phyloP scores from a whole-genome alignment of 169 alveolate species.

The Babesia ovata region DNA sequence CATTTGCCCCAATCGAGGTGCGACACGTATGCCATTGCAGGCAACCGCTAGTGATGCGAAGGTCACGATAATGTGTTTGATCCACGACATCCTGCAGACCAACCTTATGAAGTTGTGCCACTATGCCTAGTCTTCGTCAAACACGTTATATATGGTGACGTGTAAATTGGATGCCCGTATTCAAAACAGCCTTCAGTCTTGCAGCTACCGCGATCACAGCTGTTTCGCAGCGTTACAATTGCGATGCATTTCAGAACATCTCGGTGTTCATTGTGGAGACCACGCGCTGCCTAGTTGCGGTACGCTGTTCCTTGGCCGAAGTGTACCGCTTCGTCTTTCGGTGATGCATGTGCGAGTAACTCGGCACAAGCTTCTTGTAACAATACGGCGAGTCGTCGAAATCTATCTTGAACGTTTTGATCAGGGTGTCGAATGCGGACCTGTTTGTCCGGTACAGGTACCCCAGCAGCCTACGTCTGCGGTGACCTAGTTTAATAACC shows the following conservation, averaged over 20 bases:
- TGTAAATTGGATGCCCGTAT: background rate
- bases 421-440: slow-evolving; percentile 37
- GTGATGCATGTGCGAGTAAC: slow-evolving; percentile 34
- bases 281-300: slow-evolving; percentile 16
- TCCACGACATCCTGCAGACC: background rate
- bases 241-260: background rate
- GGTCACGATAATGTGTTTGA: background rate
- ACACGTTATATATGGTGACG: background rate
- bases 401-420: slow-evolving; percentile 52
- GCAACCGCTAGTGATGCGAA: background rate
- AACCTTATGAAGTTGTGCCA: too few species aligned
- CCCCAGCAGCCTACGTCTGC: slow-evolving; percentile 48
- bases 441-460: slow-evolving; percentile 54
- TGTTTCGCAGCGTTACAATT: background rate
- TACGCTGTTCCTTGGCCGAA: slow-evolving; percentile 55
- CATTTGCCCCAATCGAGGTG: background rate
- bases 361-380: slow-evolving; percentile 21
- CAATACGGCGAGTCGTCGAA: slow-evolving; percentile 56
- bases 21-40: background rate
- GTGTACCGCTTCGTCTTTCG: slow-evolving; percentile 50
- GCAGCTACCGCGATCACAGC: background rate
- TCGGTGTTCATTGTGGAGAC: slow-evolving; percentile 25
- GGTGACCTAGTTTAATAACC: slow-evolving; percentile 29
- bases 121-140: background rate
- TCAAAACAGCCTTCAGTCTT: background rate